Evolutionary conservation across 2,329 filamentous ascomycete species (phyloP).

Genomic region (Pseudopithomyces chartarum): DNA sequence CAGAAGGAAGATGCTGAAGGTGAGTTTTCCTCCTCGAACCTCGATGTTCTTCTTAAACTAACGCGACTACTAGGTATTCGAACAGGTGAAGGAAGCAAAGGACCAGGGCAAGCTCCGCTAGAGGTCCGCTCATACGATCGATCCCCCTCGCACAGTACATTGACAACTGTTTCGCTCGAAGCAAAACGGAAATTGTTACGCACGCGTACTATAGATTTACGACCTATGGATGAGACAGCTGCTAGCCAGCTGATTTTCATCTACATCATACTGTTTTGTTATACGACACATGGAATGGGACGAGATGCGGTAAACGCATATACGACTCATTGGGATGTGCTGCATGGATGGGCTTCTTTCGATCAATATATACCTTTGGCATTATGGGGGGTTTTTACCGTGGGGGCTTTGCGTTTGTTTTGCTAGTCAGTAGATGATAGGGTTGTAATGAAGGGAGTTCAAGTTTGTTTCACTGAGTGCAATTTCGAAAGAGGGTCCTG

Average conservation of each 20-base stretch:
- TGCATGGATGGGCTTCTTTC: conserved; percentile 12
- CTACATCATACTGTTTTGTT: conserved; percentile 6
- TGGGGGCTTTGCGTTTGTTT: not conserved
- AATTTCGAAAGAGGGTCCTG: too few relatives aligned
- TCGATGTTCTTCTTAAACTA: conserved; percentile 25
- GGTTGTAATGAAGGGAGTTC: not conserved
- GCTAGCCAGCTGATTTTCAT: not conserved
- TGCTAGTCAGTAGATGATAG: not conserved
- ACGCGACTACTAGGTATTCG: conserved; percentile 71
- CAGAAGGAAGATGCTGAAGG: conserved; percentile 97
- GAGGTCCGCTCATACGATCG: conserved; percentile 13
- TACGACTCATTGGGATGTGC: conserved; percentile 14
- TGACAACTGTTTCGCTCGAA: not conserved
- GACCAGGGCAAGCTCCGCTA: conserved; percentile 49
- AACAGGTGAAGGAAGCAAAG: conserved; percentile 78
- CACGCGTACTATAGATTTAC: conserved; percentile 9
- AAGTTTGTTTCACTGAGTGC: too few relatives aligned
- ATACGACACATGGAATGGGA: conserved; percentile 12
- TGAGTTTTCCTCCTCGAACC: conserved; percentile 39
- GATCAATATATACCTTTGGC: conserved; percentile 16
- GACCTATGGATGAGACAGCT: conserved; percentile 8
- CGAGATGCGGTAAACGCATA: conserved; percentile 9
- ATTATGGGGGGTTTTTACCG: not conserved
- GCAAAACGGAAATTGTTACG: conserved; percentile 13
- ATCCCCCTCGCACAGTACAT: not conserved